Evolutionary conservation across 768 basidiomycete genomes (phyloP).

Genomic region (Collybia sp.): DNA sequence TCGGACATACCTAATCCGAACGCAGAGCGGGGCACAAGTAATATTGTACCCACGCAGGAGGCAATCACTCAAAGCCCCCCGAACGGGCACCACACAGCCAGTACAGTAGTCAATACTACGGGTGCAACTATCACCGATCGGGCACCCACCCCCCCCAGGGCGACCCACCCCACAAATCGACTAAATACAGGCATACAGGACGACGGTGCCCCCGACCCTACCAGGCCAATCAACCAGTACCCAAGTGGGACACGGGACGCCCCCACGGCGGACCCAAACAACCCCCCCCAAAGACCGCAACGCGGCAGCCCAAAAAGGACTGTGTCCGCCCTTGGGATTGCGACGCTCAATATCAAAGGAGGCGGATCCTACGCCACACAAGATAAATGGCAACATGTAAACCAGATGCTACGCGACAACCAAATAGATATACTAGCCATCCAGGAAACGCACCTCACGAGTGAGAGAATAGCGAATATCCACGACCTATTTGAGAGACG

Average conservation of each 20-base stretch:
- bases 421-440: conserved; percentile 22
- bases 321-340: conserved; percentile 5
- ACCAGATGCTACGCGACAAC: conserved; percentile 16
- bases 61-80: too few relatives aligned
- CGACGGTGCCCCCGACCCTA: too few relatives aligned
- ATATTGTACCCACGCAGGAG: too few relatives aligned
- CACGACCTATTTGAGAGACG: conserved; percentile 1
- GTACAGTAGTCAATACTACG: too few relatives aligned
- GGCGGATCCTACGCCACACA: background rate
- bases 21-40: too few relatives aligned
- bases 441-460: conserved; percentile 26
- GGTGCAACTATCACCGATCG: too few relatives aligned
- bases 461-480: conserved; percentile 3
- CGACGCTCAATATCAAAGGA: conserved; percentile 20
- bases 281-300: background rate
- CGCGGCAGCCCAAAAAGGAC: background rate
- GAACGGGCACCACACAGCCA: too few relatives aligned
- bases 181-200: too few relatives aligned
- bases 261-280: too few relatives aligned
- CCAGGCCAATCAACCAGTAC: background rate
- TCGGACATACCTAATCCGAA: too few relatives aligned
- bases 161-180: too few relatives aligned
- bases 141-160: too few relatives aligned
- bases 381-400: conserved; percentile 20
- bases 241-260: background rate